Conservation (phyloP, 2,329 filamentous ascomycete species). For the Trichoderma cornu-damae region DNA sequence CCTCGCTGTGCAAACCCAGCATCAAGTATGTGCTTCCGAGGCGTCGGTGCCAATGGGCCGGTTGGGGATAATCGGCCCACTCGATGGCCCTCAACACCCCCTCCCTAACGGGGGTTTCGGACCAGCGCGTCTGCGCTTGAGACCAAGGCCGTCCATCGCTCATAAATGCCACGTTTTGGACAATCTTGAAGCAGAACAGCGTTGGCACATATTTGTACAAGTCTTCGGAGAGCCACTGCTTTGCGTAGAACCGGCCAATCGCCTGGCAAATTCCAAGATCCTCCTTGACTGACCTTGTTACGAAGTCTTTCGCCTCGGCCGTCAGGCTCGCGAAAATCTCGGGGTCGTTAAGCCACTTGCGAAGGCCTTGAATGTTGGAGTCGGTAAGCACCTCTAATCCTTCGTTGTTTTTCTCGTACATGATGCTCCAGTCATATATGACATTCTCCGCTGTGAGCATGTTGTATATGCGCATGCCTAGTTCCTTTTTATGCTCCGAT, state of each 20-base stretch:
- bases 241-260: constrained; percentile 37
- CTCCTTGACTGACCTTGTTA: constrained; percentile 24
- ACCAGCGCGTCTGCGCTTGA: constrained; percentile 35
- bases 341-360: constrained; percentile 34
- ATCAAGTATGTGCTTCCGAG: constrained; percentile 39
- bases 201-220: constrained; percentile 37
- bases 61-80: constrained; percentile 35
- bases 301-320: constrained; percentile 31
- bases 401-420: constrained; percentile 39
- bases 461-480: constrained; percentile 32
- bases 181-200: constrained; percentile 40
- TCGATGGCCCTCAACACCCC: constrained; percentile 34
- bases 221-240: constrained; percentile 35
- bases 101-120: constrained; percentile 31
- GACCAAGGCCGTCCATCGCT: constrained; percentile 36
- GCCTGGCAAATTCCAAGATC: constrained; percentile 33
- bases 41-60: constrained; percentile 36
- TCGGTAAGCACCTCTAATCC: constrained; percentile 40
- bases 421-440: constrained; percentile 38
- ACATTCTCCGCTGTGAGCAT: constrained; percentile 37
- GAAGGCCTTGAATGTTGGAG: constrained; percentile 34
- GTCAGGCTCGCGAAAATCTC: constrained; percentile 30
- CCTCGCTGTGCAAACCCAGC: constrained; percentile 33
- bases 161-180: constrained; percentile 39
- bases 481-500: constrained; percentile 29